phyloP scores from a whole-genome alignment of 768 basidiomycete genomes.

The Multifurca ochricompacta region DNA sequence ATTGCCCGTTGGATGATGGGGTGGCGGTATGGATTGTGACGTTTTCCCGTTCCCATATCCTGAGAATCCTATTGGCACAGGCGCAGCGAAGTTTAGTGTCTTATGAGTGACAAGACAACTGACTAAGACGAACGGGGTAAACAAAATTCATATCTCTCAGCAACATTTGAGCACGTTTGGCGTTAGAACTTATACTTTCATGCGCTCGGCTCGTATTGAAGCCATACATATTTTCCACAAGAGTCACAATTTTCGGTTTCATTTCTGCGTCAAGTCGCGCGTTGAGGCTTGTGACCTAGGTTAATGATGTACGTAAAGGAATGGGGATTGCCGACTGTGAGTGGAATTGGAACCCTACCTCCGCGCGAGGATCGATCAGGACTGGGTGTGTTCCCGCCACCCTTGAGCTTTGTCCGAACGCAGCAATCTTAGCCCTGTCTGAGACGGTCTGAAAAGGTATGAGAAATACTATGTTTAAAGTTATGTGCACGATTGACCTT shows the following conservation, averaged over 20 bases:
- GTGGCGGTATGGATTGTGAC: conserved; percentile 3
- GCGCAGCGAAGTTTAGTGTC: no score
- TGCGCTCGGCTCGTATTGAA: background rate
- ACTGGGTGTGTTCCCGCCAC: background rate
- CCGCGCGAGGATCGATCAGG: background rate
- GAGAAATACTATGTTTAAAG: background rate
- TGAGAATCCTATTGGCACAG: background rate
- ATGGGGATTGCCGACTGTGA: no score
- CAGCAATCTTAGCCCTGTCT: background rate
- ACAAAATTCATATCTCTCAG: conserved; percentile 9
- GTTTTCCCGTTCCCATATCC: background rate
- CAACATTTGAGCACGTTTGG: background rate
- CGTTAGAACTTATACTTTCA: background rate
- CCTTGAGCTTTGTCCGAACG: background rate
- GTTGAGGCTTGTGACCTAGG: background rate
- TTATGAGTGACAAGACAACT: background rate
- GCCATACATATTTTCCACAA: background rate
- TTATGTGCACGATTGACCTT: background rate
- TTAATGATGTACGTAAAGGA: background rate
- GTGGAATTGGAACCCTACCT: background rate
- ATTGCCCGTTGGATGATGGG: conserved; percentile 6
- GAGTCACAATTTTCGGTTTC: background rate
- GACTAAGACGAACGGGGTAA: background rate
- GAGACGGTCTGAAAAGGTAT: conserved; percentile 1
- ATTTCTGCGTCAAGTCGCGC: background rate